phyloP scores from a whole-genome alignment of 2,329 filamentous ascomycete species.

The Penicillium sp. region DNA sequence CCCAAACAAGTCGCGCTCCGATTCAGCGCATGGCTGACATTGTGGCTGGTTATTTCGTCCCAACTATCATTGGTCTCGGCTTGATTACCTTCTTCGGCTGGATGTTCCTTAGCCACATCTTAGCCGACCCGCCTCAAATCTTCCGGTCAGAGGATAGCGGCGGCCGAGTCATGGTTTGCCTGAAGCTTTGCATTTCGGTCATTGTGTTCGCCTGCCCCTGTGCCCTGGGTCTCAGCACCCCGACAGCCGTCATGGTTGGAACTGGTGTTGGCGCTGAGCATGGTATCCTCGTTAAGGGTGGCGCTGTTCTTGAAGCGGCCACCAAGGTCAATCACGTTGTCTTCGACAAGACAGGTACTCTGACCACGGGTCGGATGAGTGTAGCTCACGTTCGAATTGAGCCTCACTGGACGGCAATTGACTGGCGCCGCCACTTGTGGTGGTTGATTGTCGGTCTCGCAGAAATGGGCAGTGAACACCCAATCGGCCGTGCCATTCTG shows the following conservation, averaged over 20 bases:
- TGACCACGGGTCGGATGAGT: constrained; percentile 94
- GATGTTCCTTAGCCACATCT: constrained; percentile 91
- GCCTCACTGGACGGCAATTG: constrained; percentile 67
- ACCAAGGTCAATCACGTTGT: constrained; percentile 90
- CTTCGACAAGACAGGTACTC: constrained; percentile 92
- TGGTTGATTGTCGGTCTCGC: constrained; percentile 96
- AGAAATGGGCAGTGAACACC: constrained; percentile 94
- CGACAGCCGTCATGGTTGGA: constrained; percentile 97
- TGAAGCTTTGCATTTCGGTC: constrained; percentile 97
- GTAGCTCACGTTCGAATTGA: constrained; percentile 73
- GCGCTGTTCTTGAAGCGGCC: constrained; percentile 84
- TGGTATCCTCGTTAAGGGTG: constrained; percentile 96
- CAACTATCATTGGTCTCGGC: constrained; percentile 81
- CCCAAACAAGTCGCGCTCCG: constrained; percentile 89
- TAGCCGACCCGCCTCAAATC: constrained; percentile 82
- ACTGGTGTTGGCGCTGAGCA: constrained; percentile 96
- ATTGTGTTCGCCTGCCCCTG: constrained; percentile 98
- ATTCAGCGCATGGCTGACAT: constrained; percentile 92
- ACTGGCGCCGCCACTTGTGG: constrained; percentile 75
- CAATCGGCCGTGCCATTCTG: constrained; percentile 87
- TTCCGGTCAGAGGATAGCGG: constrained; percentile 80
- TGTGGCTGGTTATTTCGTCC: constrained; percentile 92
- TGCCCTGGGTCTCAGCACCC: constrained; percentile 91
- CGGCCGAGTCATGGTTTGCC: constrained; percentile 91
- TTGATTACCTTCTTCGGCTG: constrained; percentile 82